Percentiles rank a stretch among this genome's conserved stretches.
Evolutionary conservation across 371 early-diverging fungal genomes (phyloP).

Genomic region (Sporodiniella umbellata): DNA sequence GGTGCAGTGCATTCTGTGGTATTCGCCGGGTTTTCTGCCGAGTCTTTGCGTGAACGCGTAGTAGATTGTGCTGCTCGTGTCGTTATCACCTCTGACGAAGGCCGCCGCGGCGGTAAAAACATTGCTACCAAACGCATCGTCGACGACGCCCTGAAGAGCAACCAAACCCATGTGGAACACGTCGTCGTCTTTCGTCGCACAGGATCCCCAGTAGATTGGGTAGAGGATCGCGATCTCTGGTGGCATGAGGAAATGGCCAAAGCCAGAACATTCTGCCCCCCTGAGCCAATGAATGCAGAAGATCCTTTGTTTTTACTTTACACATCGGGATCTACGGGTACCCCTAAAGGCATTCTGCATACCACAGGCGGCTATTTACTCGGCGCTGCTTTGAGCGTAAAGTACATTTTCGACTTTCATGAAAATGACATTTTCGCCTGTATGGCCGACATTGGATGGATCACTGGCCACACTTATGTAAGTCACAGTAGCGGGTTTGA

Average conservation of each 20-base stretch:
- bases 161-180: constrained; percentile 71
- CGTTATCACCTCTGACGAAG: constrained; percentile 84
- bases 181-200: constrained; percentile 90
- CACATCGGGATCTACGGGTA: constrained; percentile 94
- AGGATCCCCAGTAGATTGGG: constrained; percentile 73
- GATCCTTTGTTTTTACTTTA: constrained; percentile 97
- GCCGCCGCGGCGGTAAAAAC: constrained; percentile 85
- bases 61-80: constrained; percentile 73
- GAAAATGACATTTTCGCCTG: constrained; percentile 80
- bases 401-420: constrained; percentile 90
- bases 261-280: constrained; percentile 77
- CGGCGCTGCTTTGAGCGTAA: constrained; percentile 81
- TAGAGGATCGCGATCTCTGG: constrained; percentile 77
- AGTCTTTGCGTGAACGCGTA: constrained; percentile 84
- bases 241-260: constrained; percentile 81
- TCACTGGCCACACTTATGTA: constrained; percentile 58
- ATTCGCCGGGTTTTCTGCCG: constrained; percentile 91
- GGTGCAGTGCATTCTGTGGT: constrained; percentile 91
- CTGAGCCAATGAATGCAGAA: constrained; percentile 83
- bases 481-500: background rate
- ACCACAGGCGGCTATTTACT: constrained; percentile 94
- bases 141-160: constrained; percentile 74
- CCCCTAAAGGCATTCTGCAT: constrained; percentile 92
- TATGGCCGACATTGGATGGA: constrained; percentile 82
- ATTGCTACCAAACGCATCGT: constrained; percentile 89